Conservation (phyloP, 139 green algal species). For the Chlamydomonas schloesseri region DNA sequence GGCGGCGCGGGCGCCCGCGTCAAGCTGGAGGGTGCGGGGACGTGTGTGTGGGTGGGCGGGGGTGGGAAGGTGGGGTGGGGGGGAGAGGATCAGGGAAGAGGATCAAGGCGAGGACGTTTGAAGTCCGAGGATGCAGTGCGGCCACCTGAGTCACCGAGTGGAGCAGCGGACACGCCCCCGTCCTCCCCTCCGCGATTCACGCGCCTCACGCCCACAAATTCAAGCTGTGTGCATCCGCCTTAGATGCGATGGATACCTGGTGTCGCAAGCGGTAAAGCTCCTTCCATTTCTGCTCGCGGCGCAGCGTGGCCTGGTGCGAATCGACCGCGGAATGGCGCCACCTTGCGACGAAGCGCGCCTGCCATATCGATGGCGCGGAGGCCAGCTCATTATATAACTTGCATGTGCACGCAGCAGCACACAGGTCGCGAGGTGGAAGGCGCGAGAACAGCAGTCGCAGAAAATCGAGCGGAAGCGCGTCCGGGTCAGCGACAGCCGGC, state of each 20-base stretch:
- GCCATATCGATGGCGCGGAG: background rate
- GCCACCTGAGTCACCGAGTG: too few relatives aligned
- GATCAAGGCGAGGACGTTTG: too few relatives aligned
- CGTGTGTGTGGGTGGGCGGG: too few relatives aligned
- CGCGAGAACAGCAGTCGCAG: constrained; percentile 1
- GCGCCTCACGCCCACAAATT: too few relatives aligned
- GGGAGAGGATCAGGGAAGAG: background rate
- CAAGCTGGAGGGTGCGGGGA: background rate
- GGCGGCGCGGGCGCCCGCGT: background rate
- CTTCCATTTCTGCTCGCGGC: background rate
- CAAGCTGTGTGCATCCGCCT: too few relatives aligned
- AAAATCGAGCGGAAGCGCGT: background rate
- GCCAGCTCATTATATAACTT: background rate
- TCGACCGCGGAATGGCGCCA: background rate
- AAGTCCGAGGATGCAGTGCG: too few relatives aligned
- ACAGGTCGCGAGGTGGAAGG: background rate
- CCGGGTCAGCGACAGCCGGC: background rate
- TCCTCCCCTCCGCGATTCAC: too few relatives aligned
- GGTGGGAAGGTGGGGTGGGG: background rate
- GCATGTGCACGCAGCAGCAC: constrained; percentile 10
- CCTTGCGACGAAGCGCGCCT: background rate
- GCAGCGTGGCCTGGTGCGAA: background rate
- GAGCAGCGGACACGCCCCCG: too few relatives aligned
- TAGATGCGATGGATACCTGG: background rate
- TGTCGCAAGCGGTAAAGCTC: background rate